Percentiles rank a stretch among this genome's conserved stretches.
These are phyloP conservation scores for Apiotrichum mycotoxinovorans DNA, from an alignment of 1,284 basidiomycete genomes.

Conservation along the genomic window DNA sequence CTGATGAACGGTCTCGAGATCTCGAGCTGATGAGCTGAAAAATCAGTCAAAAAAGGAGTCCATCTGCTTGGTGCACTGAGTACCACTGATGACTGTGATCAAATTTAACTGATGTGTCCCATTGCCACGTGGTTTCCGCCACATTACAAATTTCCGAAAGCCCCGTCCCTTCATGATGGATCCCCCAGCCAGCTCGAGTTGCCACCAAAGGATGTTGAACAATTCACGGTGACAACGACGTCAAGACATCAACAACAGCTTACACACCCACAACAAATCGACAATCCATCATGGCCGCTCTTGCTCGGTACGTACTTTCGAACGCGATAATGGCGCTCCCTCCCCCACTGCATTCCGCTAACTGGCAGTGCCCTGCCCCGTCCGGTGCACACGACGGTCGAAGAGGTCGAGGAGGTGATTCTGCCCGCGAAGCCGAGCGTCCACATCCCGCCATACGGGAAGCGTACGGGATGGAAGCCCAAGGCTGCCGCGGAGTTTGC, in stretches of 20 bases:
- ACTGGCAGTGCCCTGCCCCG: conserved; percentile 38
- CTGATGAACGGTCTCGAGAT: too few species aligned
- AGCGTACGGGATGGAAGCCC: conserved; percentile 83
- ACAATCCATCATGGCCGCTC: conserved; percentile 47
- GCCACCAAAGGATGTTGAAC: conserved; percentile 1
- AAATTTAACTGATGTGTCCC: background rate
- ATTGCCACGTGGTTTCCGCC: background rate
- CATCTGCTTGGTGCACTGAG: too few species aligned
- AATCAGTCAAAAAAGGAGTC: too few species aligned
- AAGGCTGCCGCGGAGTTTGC: conserved; percentile 76
- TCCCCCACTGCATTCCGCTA: background rate
- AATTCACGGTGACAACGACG: background rate
- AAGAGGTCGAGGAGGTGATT: conserved; percentile 32
- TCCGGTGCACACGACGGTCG: conserved; percentile 34
- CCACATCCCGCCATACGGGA: conserved; percentile 61
- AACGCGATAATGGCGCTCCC: too few species aligned
- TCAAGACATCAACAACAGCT: conserved; percentile 3
- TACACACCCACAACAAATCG: conserved; percentile 7
- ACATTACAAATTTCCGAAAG: background rate
- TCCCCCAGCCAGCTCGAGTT: background rate
- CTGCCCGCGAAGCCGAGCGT: conserved; percentile 19
- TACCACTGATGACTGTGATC: background rate
- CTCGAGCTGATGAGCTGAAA: too few species aligned
- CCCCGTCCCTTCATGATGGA: background rate
- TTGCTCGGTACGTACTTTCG: conserved; percentile 40